These are phyloP conservation scores for Linderina pennispora DNA, from an alignment of 192 early-diverging fungal species.

Conservation along the genomic window DNA sequence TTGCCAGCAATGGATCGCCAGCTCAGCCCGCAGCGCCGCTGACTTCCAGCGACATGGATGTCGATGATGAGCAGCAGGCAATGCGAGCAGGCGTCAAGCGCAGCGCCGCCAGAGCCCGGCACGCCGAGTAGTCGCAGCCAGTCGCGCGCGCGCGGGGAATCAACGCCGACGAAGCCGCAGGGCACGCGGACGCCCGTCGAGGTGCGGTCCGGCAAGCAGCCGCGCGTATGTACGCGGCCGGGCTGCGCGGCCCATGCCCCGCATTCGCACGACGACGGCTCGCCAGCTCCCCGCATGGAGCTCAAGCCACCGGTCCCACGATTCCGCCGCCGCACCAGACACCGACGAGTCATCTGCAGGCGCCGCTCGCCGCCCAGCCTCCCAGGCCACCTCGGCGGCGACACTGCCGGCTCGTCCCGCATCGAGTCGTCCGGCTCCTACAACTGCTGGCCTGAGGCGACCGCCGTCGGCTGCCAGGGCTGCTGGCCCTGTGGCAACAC, in stretches of 20 bases:
- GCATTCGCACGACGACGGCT: constrained; percentile 39
- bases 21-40: not conserved
- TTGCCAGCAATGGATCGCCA: too few relatives aligned
- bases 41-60: not conserved
- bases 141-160: not conserved
- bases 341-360: constrained; percentile 1
- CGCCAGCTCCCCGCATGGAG: constrained; percentile 21
- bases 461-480: too few relatives aligned
- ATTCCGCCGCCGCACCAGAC: constrained; percentile 12
- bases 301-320: constrained; percentile 44
- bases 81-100: not conserved
- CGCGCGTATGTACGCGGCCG: constrained; percentile 40
- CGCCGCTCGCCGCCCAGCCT: too few relatives aligned
- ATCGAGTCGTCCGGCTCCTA: too few relatives aligned
- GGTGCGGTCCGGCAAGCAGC: constrained; percentile 20
- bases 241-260: constrained; percentile 47
- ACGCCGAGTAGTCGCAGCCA: not conserved
- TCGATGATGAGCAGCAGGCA: not conserved
- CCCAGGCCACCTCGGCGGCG: too few relatives aligned
- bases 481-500: too few relatives aligned
- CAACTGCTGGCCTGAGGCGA: too few relatives aligned
- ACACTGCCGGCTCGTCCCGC: too few relatives aligned
- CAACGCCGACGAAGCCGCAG: not conserved
- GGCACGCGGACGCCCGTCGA: constrained; percentile 31
- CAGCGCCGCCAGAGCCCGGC: too few relatives aligned